Conservation (phyloP, 2,329 filamentous ascomycete species). For the Trichophyton schoenleinii region DNA sequence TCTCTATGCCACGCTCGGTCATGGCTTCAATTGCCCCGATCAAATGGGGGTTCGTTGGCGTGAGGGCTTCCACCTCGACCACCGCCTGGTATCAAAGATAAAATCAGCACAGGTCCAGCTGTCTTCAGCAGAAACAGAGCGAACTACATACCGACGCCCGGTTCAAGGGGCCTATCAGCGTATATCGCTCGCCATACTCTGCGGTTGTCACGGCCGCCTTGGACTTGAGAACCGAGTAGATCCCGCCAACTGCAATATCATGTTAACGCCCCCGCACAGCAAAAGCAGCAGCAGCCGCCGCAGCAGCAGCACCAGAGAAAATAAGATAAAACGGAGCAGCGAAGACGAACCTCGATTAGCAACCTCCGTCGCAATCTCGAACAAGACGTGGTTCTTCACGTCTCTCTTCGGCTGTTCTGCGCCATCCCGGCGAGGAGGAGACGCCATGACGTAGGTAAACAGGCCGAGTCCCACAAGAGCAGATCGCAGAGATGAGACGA, state of each 20-base stretch:
- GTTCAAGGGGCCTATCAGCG: constrained; percentile 87
- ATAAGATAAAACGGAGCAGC: not conserved
- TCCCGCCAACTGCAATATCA: constrained; percentile 64
- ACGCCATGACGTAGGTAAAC: constrained; percentile 11
- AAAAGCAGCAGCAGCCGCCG: constrained; percentile 7
- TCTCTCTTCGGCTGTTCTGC: constrained; percentile 43
- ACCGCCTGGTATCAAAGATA: constrained; percentile 52
- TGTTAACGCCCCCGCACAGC: not conserved
- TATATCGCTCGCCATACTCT: constrained; percentile 97
- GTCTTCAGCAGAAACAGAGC: not conserved
- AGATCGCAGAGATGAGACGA: not conserved
- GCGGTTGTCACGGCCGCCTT: constrained; percentile 95
- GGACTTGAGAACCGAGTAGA: constrained; percentile 98
- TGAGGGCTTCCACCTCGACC: constrained; percentile 92
- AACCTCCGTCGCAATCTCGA: constrained; percentile 93
- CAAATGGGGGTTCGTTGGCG: constrained; percentile 68
- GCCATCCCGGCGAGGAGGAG: constrained; percentile 43
- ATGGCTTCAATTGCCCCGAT: constrained; percentile 78
- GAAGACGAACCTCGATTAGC: constrained; percentile 66
- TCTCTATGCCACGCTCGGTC: constrained; percentile 75
- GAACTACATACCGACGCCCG: constrained; percentile 56
- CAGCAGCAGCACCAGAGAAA: constrained; percentile 5
- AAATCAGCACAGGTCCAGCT: not conserved
- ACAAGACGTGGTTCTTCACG: constrained; percentile 89
- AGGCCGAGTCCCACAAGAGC: not conserved